These are phyloP conservation scores for Graphilbum ipis-grandicollis DNA, from an alignment of 2,329 filamentous ascomycete species.

Conservation along the genomic window DNA sequence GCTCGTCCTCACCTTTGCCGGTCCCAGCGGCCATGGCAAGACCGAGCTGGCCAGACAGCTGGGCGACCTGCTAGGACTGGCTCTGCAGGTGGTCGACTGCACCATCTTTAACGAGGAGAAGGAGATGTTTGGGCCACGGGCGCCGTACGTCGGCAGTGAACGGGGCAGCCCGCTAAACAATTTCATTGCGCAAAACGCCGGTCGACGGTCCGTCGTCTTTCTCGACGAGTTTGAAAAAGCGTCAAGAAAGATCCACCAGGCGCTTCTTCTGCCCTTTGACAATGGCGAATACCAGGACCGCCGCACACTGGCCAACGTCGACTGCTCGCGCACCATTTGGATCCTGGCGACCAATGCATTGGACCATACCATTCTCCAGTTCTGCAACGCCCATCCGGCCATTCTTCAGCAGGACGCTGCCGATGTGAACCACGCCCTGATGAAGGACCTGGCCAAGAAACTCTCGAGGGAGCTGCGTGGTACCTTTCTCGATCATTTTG, in stretches of 20 bases:
- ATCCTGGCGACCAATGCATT: conserved; percentile 6
- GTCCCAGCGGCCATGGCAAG: conserved; percentile 7
- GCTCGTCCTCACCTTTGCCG: conserved; percentile 5
- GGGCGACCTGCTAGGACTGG: conserved; percentile 2
- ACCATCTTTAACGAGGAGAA: conserved; percentile 4
- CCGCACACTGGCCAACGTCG: not conserved
- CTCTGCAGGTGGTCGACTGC: conserved; percentile 5
- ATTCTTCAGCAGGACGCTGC: not conserved
- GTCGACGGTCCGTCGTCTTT: conserved; percentile 2
- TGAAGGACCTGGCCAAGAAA: not conserved
- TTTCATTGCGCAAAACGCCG: conserved; percentile 1
- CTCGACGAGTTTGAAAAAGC: conserved; percentile 8
- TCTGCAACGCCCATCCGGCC: conserved; percentile 3
- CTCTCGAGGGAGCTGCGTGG: not conserved
- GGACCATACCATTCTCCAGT: conserved; percentile 3
- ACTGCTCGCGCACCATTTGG: conserved; percentile 6
- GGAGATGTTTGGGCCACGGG: conserved; percentile 5
- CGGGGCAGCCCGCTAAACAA: conserved; percentile 5
- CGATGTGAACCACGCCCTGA: not conserved
- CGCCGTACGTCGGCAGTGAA: conserved; percentile 3
- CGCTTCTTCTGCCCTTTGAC: conserved; percentile 5
- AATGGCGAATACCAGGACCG: conserved; percentile 6
- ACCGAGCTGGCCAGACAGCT: conserved; percentile 6
- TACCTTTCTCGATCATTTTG: conserved; percentile 3
- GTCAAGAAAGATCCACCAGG: conserved; percentile 1